These are phyloP conservation scores for Magnolia changhungtana DNA, from an alignment of 164 flowering plant species.

Conservation along the genomic window DNA sequence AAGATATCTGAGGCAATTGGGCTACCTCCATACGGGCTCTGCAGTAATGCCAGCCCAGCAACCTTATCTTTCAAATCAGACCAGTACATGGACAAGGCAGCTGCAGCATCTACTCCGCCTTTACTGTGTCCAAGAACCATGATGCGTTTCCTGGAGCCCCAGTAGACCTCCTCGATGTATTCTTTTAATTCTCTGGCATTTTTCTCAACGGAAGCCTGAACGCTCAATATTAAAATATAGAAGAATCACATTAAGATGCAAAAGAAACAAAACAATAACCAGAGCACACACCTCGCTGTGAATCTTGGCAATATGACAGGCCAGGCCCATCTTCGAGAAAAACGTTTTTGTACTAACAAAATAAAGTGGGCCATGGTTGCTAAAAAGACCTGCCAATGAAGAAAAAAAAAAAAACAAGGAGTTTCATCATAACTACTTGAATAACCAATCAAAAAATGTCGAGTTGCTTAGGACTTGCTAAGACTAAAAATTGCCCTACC, in stretches of 20 bases:
- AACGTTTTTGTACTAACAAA: constrained; percentile 67
- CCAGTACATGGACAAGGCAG: constrained; percentile 92
- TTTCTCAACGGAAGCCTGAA: constrained; percentile 89
- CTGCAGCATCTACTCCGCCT: constrained; percentile 97
- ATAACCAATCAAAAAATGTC: not conserved
- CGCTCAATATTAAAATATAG: constrained; percentile 3
- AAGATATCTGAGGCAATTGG: constrained; percentile 92
- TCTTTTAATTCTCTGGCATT: constrained; percentile 90
- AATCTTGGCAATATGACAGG: constrained; percentile 96
- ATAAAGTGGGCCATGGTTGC: constrained; percentile 97
- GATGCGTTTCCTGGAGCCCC: constrained; percentile 86
- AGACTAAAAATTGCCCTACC: constrained; percentile 36
- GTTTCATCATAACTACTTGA: not conserved
- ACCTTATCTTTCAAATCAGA: constrained; percentile 88
- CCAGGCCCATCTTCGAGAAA: constrained; percentile 90
- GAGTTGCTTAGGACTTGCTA: not conserved
- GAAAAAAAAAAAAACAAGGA: not conserved
- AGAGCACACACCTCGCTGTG: constrained; percentile 81
- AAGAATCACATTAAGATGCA: not conserved
- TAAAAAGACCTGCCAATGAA: constrained; percentile 73
- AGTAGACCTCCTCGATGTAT: constrained; percentile 85
- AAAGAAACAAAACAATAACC: not conserved
- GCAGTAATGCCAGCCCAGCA: constrained; percentile 85
- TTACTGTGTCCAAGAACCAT: constrained; percentile 97
- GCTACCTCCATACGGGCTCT: constrained; percentile 97